Base-by-base conservation (phyloP, 768 basidiomycete species). In the Rickenella mellea region DNA sequence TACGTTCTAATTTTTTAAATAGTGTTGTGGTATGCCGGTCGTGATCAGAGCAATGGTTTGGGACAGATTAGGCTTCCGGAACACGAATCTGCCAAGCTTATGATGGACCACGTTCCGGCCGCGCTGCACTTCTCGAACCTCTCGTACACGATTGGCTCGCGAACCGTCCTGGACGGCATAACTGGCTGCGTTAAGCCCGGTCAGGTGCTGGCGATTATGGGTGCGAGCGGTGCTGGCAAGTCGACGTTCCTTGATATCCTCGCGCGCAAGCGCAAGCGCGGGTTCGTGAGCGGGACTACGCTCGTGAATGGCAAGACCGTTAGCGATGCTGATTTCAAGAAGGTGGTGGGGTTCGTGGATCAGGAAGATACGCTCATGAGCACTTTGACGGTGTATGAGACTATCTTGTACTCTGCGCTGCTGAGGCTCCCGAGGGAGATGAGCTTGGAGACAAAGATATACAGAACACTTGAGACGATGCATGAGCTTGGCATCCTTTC, bases 291-390 rank as follows among this genome's bases (percentile, higher is more conserved):
- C 27, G 93, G 93, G 2, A 71, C 70, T 22, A 83, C 81, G 27
- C 73, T 89, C 15, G 80, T 97, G 40, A 98, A 98, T 54, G 93
- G 94, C 0, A 71, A 88, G 3, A 71, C 73, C 45, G 82, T 94
- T 20, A 66, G 68, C 32, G 71, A 88, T 58, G 62, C 69, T 20
- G 76, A 84, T 56, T 96, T 89, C 68, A 82, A 79, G 58, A 76
- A 79, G 27, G 83, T 97, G 5, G 79, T 84, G 49, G 96, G 96
- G 24, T 99, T 87, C 50, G 96, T 99, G 32, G 94, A 99, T 57
- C 96, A 99, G 62, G 96, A 98, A 60, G 96, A 99, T 59, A 96
- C 91, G 8, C 64, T 99, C 48, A 94, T 99, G 86, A 78, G 83
- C 55, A 98, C 94, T 6, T 66, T 98, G 63, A 99, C 94, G 3